A percentile compares a stretch with the other conserved stretches of the same genome.
Conservation (phyloP, 2,329 filamentous ascomycete species). For the Alternaria ventricosa region DNA sequence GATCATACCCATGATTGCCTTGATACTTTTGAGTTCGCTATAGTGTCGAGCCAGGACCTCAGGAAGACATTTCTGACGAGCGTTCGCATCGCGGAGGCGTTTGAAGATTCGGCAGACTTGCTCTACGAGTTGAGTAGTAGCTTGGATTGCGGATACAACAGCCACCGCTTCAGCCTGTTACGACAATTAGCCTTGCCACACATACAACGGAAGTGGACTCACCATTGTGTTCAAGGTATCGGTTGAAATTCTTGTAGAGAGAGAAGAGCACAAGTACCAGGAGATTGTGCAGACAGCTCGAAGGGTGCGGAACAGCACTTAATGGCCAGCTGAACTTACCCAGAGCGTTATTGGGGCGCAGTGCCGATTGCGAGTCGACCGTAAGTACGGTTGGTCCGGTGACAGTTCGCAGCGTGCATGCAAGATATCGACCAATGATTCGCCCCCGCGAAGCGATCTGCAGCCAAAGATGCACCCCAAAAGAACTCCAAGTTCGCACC, state of each 20-base stretch:
- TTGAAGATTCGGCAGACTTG: conserved; percentile 13
- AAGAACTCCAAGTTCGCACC: neutral
- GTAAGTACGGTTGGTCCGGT: conserved; percentile 1
- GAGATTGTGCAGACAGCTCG: neutral
- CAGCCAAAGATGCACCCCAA: conserved; percentile 5
- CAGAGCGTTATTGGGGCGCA: conserved; percentile 1
- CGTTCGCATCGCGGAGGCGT: conserved; percentile 19
- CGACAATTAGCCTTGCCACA: neutral
- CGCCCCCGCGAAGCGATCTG: conserved; percentile 1
- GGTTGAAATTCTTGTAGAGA: neutral
- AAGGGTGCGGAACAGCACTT: neutral
- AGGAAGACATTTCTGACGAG: conserved; percentile 15
- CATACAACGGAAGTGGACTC: neutral
- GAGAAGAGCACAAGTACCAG: neutral
- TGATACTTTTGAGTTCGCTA: neutral
- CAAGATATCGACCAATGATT: neutral
- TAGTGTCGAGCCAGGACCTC: neutral
- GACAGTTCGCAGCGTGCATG: conserved; percentile 7
- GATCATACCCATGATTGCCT: neutral
- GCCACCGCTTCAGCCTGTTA: neutral
- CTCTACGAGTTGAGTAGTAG: conserved; percentile 10
- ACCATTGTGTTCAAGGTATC: neutral
- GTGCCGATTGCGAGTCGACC: neutral
- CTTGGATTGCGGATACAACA: neutral
- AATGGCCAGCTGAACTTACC: neutral